phyloP scores from a whole-genome alignment of 1,284 basidiomycete genomes.

The Melampsora americana region DNA sequence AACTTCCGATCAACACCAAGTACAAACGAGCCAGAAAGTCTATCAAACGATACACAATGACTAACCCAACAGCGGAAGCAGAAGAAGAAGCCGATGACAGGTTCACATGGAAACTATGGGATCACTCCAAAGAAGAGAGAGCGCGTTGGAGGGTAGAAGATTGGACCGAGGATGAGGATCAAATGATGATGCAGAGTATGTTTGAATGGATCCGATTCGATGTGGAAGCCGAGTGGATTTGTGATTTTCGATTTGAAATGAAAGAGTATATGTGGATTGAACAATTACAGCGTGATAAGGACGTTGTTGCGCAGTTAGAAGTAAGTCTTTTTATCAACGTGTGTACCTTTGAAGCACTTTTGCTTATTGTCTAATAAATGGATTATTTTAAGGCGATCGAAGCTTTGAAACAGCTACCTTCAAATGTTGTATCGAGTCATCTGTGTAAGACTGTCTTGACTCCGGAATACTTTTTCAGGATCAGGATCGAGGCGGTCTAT shows the following conservation, averaged over 20 bases:
- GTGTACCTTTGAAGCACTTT: background rate
- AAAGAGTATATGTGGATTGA: constrained; percentile 99
- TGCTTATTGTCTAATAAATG: background rate
- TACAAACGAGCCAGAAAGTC: constrained; percentile 94
- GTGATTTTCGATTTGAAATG: constrained; percentile 84
- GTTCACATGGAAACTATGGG: constrained; percentile 94
- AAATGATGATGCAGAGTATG: constrained; percentile 83
- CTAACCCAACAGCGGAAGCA: constrained; percentile 86
- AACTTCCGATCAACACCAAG: constrained; percentile 99
- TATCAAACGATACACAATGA: constrained; percentile 87
- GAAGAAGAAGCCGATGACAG: constrained; percentile 83
- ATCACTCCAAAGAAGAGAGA: constrained; percentile 78
- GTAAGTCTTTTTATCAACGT: constrained; percentile 58
- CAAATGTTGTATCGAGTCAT: constrained; percentile 81
- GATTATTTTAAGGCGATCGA: constrained; percentile 67
- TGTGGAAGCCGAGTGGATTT: constrained; percentile 98
- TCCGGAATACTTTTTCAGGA: constrained; percentile 93
- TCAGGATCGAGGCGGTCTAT: constrained; percentile 87
- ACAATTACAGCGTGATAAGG: constrained; percentile 89
- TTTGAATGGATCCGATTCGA: constrained; percentile 99
- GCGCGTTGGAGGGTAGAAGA: constrained; percentile 94
- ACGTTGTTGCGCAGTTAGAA: constrained; percentile 97
- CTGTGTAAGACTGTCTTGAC: constrained; percentile 90
- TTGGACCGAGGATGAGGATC: constrained; percentile 96
- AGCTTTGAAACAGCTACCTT: constrained; percentile 75